phyloP scores from a whole-genome alignment of 768 basidiomycete species.

The Inosperma sp. region DNA sequence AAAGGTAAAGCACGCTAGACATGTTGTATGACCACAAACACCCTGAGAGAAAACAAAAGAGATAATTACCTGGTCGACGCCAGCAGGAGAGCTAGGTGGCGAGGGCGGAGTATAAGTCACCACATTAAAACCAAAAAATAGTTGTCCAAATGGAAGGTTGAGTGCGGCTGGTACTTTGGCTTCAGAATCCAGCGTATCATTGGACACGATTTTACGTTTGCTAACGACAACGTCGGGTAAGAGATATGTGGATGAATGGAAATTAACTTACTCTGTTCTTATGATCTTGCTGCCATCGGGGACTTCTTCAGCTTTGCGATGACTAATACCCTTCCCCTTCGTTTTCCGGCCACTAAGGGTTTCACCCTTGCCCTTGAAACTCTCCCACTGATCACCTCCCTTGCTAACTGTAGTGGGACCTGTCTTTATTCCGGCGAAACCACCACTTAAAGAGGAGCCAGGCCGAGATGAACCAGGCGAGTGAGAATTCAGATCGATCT shows the following conservation, averaged over 20 bases:
- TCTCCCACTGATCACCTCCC: slow-evolving; percentile 84
- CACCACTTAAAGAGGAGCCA: slow-evolving; percentile 66
- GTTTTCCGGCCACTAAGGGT: slow-evolving; percentile 87
- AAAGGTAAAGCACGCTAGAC: slow-evolving; percentile 47
- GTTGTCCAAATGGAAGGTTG: slow-evolving; percentile 84
- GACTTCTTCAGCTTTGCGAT: slow-evolving; percentile 76
- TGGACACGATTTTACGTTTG: slow-evolving; percentile 79
- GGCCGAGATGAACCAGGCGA: slow-evolving; percentile 86
- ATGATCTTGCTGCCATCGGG: slow-evolving; percentile 82
- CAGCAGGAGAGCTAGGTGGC: slow-evolving; percentile 28
- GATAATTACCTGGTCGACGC: slow-evolving; percentile 29
- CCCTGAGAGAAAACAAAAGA: neutral
- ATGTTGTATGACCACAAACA: slow-evolving; percentile 8
- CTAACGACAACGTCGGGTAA: no score
- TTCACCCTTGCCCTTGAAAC: slow-evolving; percentile 94
- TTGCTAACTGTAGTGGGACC: slow-evolving; percentile 57
- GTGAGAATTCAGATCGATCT: slow-evolving; percentile 84
- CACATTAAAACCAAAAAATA: slow-evolving; percentile 95
- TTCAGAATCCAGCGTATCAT: slow-evolving; percentile 66
- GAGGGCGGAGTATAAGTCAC: slow-evolving; percentile 58
- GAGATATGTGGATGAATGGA: no score
- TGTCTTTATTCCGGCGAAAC: slow-evolving; percentile 51
- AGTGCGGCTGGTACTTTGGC: slow-evolving; percentile 84
- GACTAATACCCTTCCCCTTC: slow-evolving; percentile 89
- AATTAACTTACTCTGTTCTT: slow-evolving; percentile 72